Evolutionary conservation across 1,284 basidiomycete species (phyloP).

Genomic region (Melampsora allii-populina): DNA sequence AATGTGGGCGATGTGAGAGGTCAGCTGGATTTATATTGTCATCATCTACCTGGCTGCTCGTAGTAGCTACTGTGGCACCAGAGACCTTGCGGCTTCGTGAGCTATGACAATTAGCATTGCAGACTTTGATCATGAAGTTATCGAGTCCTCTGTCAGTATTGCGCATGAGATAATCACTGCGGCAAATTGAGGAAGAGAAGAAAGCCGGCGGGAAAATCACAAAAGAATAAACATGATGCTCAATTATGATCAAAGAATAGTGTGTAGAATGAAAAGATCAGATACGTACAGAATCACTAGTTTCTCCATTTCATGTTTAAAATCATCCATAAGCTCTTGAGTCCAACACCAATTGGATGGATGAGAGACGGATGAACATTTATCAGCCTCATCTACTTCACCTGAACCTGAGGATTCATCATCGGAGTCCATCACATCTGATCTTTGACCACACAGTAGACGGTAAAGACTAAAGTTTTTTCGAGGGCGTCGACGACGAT

Average conservation of each 20-base stretch:
- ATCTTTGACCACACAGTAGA: conserved; percentile 72
- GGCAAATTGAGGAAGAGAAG: conserved; percentile 8
- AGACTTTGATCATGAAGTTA: conserved; percentile 54
- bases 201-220: not conserved
- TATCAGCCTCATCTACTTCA: conserved; percentile 48
- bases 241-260: no score
- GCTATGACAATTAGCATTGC: conserved; percentile 34
- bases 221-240: not conserved
- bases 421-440: conserved; percentile 64
- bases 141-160: conserved; percentile 62
- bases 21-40: conserved; percentile 9
- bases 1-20: conserved; percentile 56
- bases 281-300: conserved; percentile 66
- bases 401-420: conserved; percentile 69
- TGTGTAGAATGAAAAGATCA: no score
- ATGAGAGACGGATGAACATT: conserved; percentile 52
- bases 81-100: conserved; percentile 17
- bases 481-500: conserved; percentile 45
- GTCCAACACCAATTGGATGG: conserved; percentile 63
- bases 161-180: conserved; percentile 76
- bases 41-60: conserved; percentile 36
- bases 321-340: conserved; percentile 67
- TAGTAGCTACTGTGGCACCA: conserved; percentile 32
- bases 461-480: conserved; percentile 45
- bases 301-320: conserved; percentile 83